Evolutionary conservation across 2,329 filamentous ascomycete genomes (phyloP), one percentile per base, ranked within the genome.

Genomic region (Aurifilum marmelostoma): DNA sequence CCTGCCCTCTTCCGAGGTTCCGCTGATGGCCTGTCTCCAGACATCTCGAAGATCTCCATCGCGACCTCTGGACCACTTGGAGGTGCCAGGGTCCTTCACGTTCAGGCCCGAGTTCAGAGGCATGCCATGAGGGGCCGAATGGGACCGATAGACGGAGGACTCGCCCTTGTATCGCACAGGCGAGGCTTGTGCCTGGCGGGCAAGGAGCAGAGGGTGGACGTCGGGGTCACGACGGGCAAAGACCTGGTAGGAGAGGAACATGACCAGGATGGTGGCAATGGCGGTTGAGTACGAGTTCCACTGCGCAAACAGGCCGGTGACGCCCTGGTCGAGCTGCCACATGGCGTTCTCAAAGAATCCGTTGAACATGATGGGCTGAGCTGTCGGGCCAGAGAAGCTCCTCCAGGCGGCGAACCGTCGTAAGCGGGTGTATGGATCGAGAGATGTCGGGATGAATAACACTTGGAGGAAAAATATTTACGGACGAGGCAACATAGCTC

Each of bases 41-140:
- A 99, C 85, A 79, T 99, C 95, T 67, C 95, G 88, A 73, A 99
- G 83, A 75, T 99, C 95, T 59, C 96, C 96, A 78, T 97, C 90
- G 67, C 92, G 89, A 63, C 95, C 95, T 68, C 86, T 84, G 12
- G 91, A 86, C 92, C 94, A 97, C 80, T 93, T 93, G 61, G 92
- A 91, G 60, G 91, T 88, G 58, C 90, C 91, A 0, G 90, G 82
- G 67, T 94, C 91, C 81, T 93, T 95, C 68, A 98, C 92, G 73
- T 92, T 93, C 62, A 97, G 83, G 5, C 94, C 93, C 50, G 86
- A 82, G 73, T 91, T 91, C 58, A 97, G 85, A 11, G 92, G 90
- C 82, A 93, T 94, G 75, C 94, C 93, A 80, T 97, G 91, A 27
- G 95, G 94, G 8, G 91, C 90, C 70, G 93, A 91, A 69, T 92